Base-by-base conservation (phyloP, 2,329 filamentous ascomycete species). In the Hypoxylon sp. region DNA sequence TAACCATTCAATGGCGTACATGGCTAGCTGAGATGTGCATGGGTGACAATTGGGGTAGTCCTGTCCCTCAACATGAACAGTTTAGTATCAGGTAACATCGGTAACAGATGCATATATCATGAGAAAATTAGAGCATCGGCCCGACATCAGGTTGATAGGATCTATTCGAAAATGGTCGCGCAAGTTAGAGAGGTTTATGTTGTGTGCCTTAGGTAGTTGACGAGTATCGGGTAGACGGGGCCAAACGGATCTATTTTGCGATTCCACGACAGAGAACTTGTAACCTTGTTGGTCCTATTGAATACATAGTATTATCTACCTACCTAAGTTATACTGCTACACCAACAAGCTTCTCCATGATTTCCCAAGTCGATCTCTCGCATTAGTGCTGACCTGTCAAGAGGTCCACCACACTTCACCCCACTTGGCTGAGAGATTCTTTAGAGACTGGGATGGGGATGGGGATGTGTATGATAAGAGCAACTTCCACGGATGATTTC, bases 341-440 rank as follows among this genome's bases (percentile, higher is more conserved):
- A 38, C 25, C 58, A 55, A 60, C 41, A 57, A 21, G 34, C 28
- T 56, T 63, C 50, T 19, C 50, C 63, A 60, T 57, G 51, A 38
- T 64, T 67, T 59, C 60, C 60, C 41, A 58, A 62, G 67, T 66
- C 50, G 67, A 67, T 65, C 64, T 64, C 67, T 36, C 64, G 64
- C 67, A 70, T 70, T 70, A 70, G 67, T 59, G 67, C 67, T 69
- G 63, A 69, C 52, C 43, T 28, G 23, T 41, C 41, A 25, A 19
- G 41, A 36, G 36, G n/a, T 49, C 48, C 46, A 61, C 63, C 64
- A 62, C 60, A 48, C 48, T 13, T 56, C 49, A 41, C 36, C 28
- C 52, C 60, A 67, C 60, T 48, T 53, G 48, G 60, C 43, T 55
- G 52, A 58, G 41, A 57, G 34, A 52, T 32, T 45, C 32, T 46